Base-by-base conservation (phyloP, 352 stramenopile genomes). In the Phytophthora constricta region DNA sequence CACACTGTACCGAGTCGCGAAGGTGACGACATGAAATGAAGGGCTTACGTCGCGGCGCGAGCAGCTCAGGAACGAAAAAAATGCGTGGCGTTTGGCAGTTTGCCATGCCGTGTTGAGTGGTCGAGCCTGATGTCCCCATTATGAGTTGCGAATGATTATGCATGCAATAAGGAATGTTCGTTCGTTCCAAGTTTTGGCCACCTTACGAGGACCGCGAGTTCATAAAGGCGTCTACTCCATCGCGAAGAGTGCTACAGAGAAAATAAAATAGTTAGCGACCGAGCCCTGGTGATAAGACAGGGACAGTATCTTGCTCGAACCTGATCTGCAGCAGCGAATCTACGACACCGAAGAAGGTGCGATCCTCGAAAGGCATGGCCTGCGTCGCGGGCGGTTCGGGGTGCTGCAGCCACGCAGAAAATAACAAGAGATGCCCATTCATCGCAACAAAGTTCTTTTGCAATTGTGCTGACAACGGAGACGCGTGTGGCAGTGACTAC, bases 301-400 rank as follows among this genome's bases (percentile, higher is more conserved):
- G 20, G 5, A 25, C 50, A n/a, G 19, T 41, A 63, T 50, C 10
- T 2, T 25, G 17, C 9, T 37, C 41, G 17, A 68, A 91, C 85
- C 65, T 80, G 60, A 93, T 89, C 63, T 93, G 86, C 23, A 93
- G 68, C 11, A 93, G 72, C 39, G 86, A 90, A 64, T 93, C 86
- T 41, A 93, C 68, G 9, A 93, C 60, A 13, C 86, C 86, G 39
- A 89, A 90, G 64, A 93, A 91, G 13, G 69, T 70, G 27, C 86
- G 86, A 45, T 90, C 66, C 42, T 93, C 86, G 2, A 93, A 65
- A 0, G 86, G 83, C 31, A 86, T 55, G 2, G 82, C 75, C 46
- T 92, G 86, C 23, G 81, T 91, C 11, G 86, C 82, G 51, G 83
- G 83, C 7, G 83, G 86, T 56, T 93, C 79, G 2, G 86, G 86